Percentiles rank a stretch among this genome's conserved stretches.
These are phyloP conservation scores for Microbotryomycetes sp. DNA, from an alignment of 1,284 basidiomycete species.

Conservation along the genomic window DNA sequence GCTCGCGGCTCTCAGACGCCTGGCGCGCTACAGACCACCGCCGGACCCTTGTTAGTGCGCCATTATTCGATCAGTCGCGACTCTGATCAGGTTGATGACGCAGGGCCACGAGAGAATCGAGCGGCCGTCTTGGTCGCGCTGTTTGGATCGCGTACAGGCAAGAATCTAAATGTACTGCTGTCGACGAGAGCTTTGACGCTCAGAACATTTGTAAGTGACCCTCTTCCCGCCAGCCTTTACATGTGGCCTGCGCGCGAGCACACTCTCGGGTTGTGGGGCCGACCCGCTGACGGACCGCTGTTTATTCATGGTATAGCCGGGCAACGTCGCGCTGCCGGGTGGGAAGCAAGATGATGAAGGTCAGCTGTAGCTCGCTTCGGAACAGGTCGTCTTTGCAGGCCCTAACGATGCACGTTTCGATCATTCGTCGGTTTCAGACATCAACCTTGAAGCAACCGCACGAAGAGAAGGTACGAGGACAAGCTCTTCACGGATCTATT, in stretches of 20 bases:
- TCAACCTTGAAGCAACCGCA: slow-evolving; percentile 32
- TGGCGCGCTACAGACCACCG: slow-evolving; percentile 22
- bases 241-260: not conserved
- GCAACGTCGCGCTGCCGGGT: slow-evolving; percentile 35
- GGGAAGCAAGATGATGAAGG: slow-evolving; percentile 32
- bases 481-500: not conserved
- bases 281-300: too few species aligned
- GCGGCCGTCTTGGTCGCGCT: slow-evolving; percentile 25
- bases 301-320: too few species aligned
- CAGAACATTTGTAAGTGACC: slow-evolving; percentile 20
- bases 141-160: slow-evolving; percentile 20
- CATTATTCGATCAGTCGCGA: not conserved
- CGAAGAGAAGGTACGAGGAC: slow-evolving; percentile 27
- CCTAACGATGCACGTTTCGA: not conserved
- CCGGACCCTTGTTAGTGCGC: slow-evolving; percentile 8
- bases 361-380: not conserved
- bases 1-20: slow-evolving; percentile 13
- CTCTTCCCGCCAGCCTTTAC: not conserved
- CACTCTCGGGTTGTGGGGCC: not conserved
- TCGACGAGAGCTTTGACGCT: slow-evolving; percentile 13
- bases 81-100: not conserved
- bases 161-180: slow-evolving; percentile 28
- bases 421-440: slow-evolving; percentile 3
- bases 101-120: slow-evolving; percentile 6
- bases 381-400: not conserved